A percentile compares a stretch with the other conserved stretches of the same genome.
Conservation (phyloP, 2,329 filamentous ascomycete species). For the Alternaria brassicicola region DNA sequence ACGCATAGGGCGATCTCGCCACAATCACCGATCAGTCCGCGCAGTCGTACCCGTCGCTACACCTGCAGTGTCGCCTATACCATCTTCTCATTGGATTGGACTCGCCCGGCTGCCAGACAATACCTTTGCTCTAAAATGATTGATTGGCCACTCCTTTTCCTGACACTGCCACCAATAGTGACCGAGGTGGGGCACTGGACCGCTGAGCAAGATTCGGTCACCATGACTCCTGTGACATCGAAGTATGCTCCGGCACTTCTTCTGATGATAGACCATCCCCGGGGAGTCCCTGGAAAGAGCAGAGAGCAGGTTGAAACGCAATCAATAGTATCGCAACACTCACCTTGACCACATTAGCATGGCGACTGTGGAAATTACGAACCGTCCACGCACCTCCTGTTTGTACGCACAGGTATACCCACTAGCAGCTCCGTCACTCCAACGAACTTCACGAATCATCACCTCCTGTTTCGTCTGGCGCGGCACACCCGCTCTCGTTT, state of each 20-base stretch:
- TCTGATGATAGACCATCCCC: background rate
- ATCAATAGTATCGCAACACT: background rate
- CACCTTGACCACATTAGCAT: background rate
- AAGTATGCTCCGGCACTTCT: background rate
- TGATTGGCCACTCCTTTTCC: slow-evolving; percentile 14
- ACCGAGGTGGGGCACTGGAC: background rate
- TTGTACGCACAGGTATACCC: slow-evolving; percentile 2
- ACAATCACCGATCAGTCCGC: slow-evolving; percentile 11
- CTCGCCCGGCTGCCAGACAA: slow-evolving; percentile 1
- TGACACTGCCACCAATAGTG: slow-evolving; percentile 4
- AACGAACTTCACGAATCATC: slow-evolving; percentile 4
- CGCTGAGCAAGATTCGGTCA: slow-evolving; percentile 3
- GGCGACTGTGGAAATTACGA: background rate
- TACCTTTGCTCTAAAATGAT: background rate
- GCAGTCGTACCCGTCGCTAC: slow-evolving; percentile 16
- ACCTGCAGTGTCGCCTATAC: slow-evolving; percentile 17
- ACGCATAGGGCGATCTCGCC: slow-evolving; percentile 13
- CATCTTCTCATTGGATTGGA: slow-evolving; percentile 6
- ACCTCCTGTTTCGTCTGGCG: background rate
- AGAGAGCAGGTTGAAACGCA: background rate
- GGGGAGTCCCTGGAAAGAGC: background rate
- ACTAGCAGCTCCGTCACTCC: background rate
- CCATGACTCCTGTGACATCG: slow-evolving; percentile 1
- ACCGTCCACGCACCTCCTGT: slow-evolving; percentile 6
- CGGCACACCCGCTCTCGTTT: slow-evolving; percentile 7